Conservation (phyloP, 345 rosid species). For the Eucalyptus marginata region DNA sequence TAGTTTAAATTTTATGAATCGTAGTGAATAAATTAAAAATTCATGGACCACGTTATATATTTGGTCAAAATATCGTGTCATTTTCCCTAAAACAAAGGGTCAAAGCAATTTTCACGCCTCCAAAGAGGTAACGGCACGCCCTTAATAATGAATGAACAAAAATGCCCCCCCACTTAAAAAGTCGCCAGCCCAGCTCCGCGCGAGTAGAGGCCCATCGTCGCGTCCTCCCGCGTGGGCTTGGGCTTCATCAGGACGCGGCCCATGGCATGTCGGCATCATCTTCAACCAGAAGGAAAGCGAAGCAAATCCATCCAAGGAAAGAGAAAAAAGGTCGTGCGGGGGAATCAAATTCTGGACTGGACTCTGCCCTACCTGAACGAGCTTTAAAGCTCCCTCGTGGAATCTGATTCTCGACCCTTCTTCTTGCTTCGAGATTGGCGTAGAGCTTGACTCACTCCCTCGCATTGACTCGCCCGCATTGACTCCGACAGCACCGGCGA, state of each 20-base stretch:
- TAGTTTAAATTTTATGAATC: too few species aligned
- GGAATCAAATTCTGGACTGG: neutral
- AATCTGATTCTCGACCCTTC: neutral
- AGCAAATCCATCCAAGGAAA: neutral
- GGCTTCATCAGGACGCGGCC: neutral
- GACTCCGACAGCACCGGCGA: neutral
- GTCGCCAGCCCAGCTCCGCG: neutral
- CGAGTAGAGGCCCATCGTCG: neutral
- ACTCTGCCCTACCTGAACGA: neutral
- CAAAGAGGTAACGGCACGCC: neutral
- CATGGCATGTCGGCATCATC: neutral
- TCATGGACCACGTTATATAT: rapidly evolving
- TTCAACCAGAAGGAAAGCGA: neutral
- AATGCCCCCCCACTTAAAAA: neutral
- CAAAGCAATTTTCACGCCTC: neutral
- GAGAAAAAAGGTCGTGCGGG: neutral
- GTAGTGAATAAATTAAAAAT: too few species aligned
- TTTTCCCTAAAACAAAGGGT: neutral
- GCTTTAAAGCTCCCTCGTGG: neutral
- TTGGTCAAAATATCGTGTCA: neutral
- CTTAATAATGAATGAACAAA: neutral
- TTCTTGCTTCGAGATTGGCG: neutral
- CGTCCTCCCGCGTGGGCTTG: neutral
- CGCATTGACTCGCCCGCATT: neutral
- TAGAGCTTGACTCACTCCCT: neutral